Conservation (phyloP, 163 green algal species). For the Trebouxia gelatinosa region DNA sequence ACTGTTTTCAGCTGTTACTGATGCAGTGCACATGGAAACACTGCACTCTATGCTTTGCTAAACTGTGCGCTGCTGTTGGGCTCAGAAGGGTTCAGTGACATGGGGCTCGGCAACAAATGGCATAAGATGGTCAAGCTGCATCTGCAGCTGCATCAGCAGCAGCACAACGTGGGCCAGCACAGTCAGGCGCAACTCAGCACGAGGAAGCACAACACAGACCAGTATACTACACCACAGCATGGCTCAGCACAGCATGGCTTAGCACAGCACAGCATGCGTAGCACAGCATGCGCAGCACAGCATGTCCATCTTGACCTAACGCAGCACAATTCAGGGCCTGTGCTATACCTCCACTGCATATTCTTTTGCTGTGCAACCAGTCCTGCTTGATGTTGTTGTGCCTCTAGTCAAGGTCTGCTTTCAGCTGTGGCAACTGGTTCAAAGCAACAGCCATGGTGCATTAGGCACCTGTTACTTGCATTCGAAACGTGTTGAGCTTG, state of each 20-base stretch:
- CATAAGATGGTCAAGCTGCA: not conserved
- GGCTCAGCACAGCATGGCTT: not conserved
- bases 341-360: too few relatives aligned
- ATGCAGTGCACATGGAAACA: not conserved
- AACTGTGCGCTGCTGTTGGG: not conserved
- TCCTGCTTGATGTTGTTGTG: too few relatives aligned
- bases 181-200: not conserved
- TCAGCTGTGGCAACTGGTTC: too few relatives aligned
- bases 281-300: not conserved
- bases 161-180: not conserved
- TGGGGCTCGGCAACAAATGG: not conserved
- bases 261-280: not conserved
- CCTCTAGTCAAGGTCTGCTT: too few relatives aligned
- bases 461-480: too few relatives aligned
- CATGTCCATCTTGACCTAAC: not conserved
- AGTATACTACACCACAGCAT: too few relatives aligned
- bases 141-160: not conserved
- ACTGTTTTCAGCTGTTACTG: constrained; percentile 23
- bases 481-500: too few relatives aligned
- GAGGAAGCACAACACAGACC: not conserved
- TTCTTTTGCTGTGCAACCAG: too few relatives aligned
- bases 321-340: too few relatives aligned
- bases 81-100: not conserved
- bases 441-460: too few relatives aligned
- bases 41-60: not conserved